A percentile compares a stretch with the other conserved stretches of the same genome.
phyloP scores from a whole-genome alignment of 352 stramenopile species.

The Aphanomyces cochlioides region DNA sequence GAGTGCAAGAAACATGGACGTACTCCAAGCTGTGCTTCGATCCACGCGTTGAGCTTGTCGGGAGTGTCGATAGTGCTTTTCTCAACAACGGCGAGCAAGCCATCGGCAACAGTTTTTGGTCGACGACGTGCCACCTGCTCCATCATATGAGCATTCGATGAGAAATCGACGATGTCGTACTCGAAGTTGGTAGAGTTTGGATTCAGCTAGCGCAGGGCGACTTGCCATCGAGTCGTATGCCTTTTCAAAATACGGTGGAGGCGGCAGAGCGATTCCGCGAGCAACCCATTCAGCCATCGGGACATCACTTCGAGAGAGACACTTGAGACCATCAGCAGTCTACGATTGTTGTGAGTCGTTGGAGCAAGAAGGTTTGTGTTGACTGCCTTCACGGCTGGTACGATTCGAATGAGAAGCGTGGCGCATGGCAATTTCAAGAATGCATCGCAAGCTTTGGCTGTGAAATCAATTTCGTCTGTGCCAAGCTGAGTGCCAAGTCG shows the following conservation, averaged over 20 bases:
- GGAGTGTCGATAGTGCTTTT: not conserved
- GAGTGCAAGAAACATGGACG: not conserved
- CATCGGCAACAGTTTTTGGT: not conserved
- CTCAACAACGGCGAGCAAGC: not conserved
- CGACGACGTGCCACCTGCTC: not conserved
- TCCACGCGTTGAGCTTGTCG: not conserved
- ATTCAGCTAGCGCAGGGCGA: slow-evolving; percentile 46
- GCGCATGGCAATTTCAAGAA: slow-evolving; percentile 68
- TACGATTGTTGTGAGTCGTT: slow-evolving; percentile 25
- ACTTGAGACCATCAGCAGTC: slow-evolving; percentile 53
- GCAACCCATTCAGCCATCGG: slow-evolving; percentile 47
- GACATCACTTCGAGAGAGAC: slow-evolving; percentile 54
- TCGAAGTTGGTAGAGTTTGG: slow-evolving; percentile 56
- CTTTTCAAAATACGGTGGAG: slow-evolving; percentile 46
- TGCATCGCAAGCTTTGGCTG: slow-evolving; percentile 36
- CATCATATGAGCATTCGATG: not conserved
- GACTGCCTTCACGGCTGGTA: slow-evolving; percentile 44
- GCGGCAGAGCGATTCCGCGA: slow-evolving; percentile 43
- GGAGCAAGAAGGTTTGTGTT: not conserved
- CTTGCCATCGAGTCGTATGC: slow-evolving; percentile 54
- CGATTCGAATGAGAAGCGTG: slow-evolving; percentile 70
- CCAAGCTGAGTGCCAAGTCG: slow-evolving; percentile 44
- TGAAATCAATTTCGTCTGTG: slow-evolving; percentile 39
- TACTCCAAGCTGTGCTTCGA: slow-evolving; percentile 14
- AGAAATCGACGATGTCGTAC: slow-evolving; percentile 30